These are phyloP conservation scores for Senna siamea DNA, from an alignment of 306 rosid species.

Conservation along the genomic window DNA sequence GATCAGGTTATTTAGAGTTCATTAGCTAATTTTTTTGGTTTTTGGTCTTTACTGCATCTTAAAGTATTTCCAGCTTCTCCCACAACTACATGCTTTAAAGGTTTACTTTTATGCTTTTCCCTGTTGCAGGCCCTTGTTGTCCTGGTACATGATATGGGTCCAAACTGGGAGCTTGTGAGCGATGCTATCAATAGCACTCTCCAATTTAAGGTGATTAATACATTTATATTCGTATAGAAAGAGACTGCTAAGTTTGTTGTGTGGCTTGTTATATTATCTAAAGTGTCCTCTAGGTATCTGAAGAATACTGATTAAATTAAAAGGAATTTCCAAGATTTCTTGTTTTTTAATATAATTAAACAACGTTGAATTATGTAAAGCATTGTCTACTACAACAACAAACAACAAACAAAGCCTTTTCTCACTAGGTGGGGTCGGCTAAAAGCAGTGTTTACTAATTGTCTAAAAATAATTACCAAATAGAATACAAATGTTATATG, in stretches of 20 bases:
- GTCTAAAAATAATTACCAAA: background rate
- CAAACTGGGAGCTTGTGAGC: constrained; percentile 97
- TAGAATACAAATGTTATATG: background rate
- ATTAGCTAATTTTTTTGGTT: background rate
- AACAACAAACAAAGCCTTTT: no score
- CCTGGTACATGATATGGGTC: constrained; percentile 99
- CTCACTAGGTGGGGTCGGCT: no score
- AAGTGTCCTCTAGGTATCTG: background rate
- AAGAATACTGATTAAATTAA: background rate
- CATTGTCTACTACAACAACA: no score
- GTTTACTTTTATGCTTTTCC: constrained; percentile 29
- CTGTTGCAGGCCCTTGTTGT: constrained; percentile 89
- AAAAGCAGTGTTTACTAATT: background rate
- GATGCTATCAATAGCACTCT: constrained; percentile 90
- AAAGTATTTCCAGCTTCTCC: constrained; percentile 9
- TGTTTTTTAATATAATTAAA: background rate
- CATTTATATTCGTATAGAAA: background rate
- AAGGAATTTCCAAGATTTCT: background rate
- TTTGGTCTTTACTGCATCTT: constrained; percentile 6
- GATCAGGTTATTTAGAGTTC: constrained; percentile 77
- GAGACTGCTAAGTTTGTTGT: background rate
- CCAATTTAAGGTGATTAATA: constrained; percentile 76
- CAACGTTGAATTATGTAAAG: background rate
- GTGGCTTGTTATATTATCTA: background rate
- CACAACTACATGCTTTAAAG: constrained; percentile 8